Base-by-base conservation (phyloP, 2,329 filamentous ascomycete genomes). In the Pseudogymnoascus pannorum region DNA sequence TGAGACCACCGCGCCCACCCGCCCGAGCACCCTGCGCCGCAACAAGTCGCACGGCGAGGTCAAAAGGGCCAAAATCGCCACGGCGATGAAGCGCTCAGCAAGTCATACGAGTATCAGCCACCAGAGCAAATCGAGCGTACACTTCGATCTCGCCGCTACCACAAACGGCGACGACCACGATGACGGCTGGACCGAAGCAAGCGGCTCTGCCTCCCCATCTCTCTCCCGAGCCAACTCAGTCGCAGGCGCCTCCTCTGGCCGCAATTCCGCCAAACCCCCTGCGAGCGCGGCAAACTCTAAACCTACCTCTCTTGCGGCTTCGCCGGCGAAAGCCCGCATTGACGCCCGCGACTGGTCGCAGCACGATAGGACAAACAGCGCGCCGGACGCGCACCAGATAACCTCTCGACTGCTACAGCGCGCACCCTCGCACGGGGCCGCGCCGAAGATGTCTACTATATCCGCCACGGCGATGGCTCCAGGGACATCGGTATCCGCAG, bases 181-280 rank as follows among this genome's bases (percentile, higher is more conserved):
- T 59, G 83, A 85, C 77, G 84, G 84, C 75, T 87, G 85, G 85
- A 82, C 87, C 42, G 85, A 88, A 72, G 84, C 84, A 63, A 87
- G 83, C 72, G 79, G 78, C 54, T 85, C 82, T 61, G 84, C 84
- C 59, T 86, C 83, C 9, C 84, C 84, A 4, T 81, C 84, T 64
- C 73, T 82, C 51, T 81, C 79, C 11, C 73, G 79, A 62, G 77
- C 68, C 72, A 61, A 78, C 24, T 83, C 81, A 2, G 72, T 81
- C 31, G 77, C 77, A 62, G 78, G 78, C 63, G 14, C 68, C 67
- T 44, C 63, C 71, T 80, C 77, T 65, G 78, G 74, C 18, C 79
- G 78, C 60, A 78, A 77, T 11, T 81, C 76, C 29, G 71, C 77
- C 26, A 79, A 75, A 66, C 74, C 72, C 54, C 69, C 66, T 16